Evolutionary conservation across 768 basidiomycete species (phyloP), one percentile per base, ranked within the genome.

Genomic region (Boletus coccyginus): DNA sequence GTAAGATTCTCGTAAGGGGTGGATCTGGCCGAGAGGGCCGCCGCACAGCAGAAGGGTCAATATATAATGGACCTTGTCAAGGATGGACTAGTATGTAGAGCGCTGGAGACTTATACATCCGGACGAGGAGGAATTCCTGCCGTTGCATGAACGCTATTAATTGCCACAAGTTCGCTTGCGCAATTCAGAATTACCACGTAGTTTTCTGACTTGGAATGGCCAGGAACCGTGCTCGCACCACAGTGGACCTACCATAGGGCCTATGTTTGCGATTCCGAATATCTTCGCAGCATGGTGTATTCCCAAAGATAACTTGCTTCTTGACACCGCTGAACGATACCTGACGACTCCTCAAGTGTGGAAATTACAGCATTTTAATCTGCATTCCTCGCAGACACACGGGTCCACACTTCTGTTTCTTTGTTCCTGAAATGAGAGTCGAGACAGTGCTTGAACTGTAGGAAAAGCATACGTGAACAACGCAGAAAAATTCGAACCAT

Each of bases 1-100:
- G 90, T 36, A 94, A 94, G 74, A 92, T 94, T 52, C 80, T 97
- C 16, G 94, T 97, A 21, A 16, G 94, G 94, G 1, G 90, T 97
- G 12, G 94, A 97, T 67, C 75, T 97, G 46, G 91, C 90, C 43
- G 92, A 95, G 72, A 77, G 94, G 61, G 85, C 86, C 39, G 80
- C 81, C 53, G 87, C 81, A 21, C 75, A 86, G 53, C 75, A 80
- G 54, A 68, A 59, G 54, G 14, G 47, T 36, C 38, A 60, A 21
- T 21, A 27, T 69, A 46, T 55, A 44, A 7, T 21, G 31, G 17
- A 43, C 46, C 19, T 14, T 50, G 27, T 53, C 16, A 38, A 13
- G n/a, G 38, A 36, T 31, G 55, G 45, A 39, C 21, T 21, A 21
- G 21, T 21, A 21, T 21, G 21, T 36, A 41, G 21, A 21, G 32